Evolutionary conservation across 2,329 filamentous ascomycete genomes (phyloP), one percentile per base, ranked within the genome.

Genomic region (Colletotrichum camelliae): DNA sequence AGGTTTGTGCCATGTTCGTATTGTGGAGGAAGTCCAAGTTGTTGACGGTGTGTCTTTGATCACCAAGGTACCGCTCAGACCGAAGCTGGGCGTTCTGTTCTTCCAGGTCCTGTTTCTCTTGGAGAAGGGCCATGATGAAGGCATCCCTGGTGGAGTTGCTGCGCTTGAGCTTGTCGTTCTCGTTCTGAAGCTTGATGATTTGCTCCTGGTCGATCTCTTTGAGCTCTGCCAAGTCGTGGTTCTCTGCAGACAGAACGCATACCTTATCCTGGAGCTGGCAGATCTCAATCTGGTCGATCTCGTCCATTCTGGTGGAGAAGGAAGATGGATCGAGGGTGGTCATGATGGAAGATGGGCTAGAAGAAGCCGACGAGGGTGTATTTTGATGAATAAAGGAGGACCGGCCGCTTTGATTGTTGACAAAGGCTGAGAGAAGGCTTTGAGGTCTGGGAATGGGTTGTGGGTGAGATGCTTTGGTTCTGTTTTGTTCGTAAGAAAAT

Each of bases 301-400:
- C 43, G 0, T 48, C 0, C 43, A 48, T 48, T 0, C 0, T 2
- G 18, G 43, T 10, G 43, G 43, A 2, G 0, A 43, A 10, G 2
- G 18, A 43, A 0, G n/a, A 0, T 2, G 0, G 43, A 21, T 48
- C 4, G 10, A 48, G n/a, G 43, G 43, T 2, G 43, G 0, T 1
- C 43, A 48, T 48, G 5, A 48, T 48, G 43, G n/a, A 21, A 5
- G 9, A 48, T 48, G n/a, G n/a, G 0, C 43, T 13, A 21, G 43
- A 48, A 48, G 43, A 18, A 48, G 7, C 0, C 43, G n/a, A 21
- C 12, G 43, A 48, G n/a, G 21, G 5, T 13, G 43, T 48, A 0
- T 48, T 4, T 48, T n/a, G 43, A 48, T 0, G n/a, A 0, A 21
- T 0, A 48, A 48, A 21, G 43, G 43, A 48, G 43, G n/a, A 0